Conservation (phyloP, 208 protist species). For the Kentomonas sorsogonicus region DNA sequence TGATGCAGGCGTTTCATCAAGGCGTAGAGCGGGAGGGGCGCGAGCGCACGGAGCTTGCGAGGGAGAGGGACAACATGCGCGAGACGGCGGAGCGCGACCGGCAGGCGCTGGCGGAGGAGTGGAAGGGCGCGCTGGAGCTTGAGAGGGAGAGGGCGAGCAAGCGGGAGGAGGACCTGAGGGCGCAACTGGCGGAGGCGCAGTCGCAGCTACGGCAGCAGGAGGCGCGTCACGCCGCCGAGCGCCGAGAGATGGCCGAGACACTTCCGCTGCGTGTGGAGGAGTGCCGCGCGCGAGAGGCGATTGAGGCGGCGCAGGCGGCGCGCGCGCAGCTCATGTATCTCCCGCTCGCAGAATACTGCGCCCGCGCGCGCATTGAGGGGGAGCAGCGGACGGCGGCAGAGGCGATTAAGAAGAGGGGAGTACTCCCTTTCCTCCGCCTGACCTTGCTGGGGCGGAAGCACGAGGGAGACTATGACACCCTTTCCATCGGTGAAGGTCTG, state of each 20-base stretch:
- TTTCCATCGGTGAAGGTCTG: no score
- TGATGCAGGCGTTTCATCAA: no score
- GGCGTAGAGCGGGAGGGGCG: conserved; percentile 74
- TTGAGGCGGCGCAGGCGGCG: conserved; percentile 93
- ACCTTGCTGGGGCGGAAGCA: no score
- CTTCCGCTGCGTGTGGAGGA: conserved; percentile 97
- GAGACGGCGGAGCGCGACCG: conserved; percentile 90
- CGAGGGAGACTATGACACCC: no score
- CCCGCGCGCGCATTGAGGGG: conserved; percentile 94
- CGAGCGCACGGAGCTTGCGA: conserved; percentile 87
- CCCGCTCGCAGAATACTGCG: conserved; percentile 91
- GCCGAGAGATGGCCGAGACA: conserved; percentile 93
- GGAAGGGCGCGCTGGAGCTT: no score
- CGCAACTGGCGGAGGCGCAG: conserved; percentile 92
- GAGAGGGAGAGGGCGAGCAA: conserved; percentile 94
- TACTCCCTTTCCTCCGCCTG: no score
- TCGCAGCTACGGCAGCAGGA: conserved; percentile 97
- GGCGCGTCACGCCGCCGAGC: conserved; percentile 92
- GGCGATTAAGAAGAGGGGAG: no score
- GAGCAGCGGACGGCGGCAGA: no score
- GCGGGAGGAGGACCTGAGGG: conserved; percentile 95
- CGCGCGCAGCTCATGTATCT: conserved; percentile 94
- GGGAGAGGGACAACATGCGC: conserved; percentile 84
- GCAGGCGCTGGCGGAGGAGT: conserved; percentile 91
- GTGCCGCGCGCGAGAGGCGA: conserved; percentile 94